Evolutionary conservation across 352 stramenopile species (phyloP).

Genomic region (Halophytophthora batemanensis): DNA sequence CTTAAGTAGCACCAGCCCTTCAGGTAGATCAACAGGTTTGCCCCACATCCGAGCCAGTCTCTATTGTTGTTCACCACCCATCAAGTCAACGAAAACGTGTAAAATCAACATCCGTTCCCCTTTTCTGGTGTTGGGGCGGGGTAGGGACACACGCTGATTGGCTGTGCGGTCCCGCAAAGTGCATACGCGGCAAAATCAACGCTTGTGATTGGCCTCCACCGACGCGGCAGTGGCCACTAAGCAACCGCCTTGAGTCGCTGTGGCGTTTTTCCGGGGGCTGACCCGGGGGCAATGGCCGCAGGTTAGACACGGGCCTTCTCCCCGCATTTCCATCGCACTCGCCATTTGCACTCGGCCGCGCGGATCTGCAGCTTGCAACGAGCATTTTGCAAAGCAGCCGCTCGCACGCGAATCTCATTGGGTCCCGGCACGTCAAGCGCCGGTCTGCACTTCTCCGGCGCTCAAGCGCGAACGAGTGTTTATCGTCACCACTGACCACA

Average conservation of each 20-base stretch:
- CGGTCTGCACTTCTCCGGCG: neutral
- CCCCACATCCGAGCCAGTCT: too few relatives aligned
- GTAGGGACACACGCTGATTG: neutral
- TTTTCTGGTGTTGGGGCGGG: conserved; percentile 6
- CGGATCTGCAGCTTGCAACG: conserved; percentile 5
- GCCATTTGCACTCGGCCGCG: conserved; percentile 5
- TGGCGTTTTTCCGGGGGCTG: conserved; percentile 15
- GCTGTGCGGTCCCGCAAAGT: neutral
- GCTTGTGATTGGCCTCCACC: conserved; percentile 1
- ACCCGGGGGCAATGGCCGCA: conserved; percentile 1
- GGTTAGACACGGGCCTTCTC: conserved; percentile 5
- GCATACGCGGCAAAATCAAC: neutral
- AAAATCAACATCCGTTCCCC: neutral
- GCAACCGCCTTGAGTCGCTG: neutral
- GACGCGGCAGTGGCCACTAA: conserved; percentile 7
- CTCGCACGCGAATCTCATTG: conserved; percentile 21
- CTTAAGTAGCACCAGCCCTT: too few relatives aligned
- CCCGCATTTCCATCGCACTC: neutral
- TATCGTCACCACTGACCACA: neutral
- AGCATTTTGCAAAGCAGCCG: conserved; percentile 14
- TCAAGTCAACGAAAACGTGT: neutral
- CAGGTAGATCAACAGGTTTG: too few relatives aligned
- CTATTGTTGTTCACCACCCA: too few relatives aligned
- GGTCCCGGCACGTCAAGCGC: conserved; percentile 16
- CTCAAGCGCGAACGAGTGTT: conserved; percentile 3